Conservation (phyloP, 2,329 filamentous ascomycete species). For the Huntiella savannae region DNA sequence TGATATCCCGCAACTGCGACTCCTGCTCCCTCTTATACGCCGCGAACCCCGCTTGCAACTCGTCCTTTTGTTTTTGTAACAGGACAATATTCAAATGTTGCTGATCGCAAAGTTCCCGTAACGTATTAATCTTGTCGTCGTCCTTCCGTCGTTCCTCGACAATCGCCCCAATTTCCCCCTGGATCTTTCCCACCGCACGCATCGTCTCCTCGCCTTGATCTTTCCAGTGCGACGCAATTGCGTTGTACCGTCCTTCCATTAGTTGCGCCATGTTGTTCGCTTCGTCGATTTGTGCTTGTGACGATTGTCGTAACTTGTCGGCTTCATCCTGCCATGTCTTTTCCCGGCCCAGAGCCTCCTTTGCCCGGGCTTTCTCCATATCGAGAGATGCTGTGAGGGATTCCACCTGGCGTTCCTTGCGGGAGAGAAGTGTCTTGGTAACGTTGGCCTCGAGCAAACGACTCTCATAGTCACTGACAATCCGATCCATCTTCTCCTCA, state of each 20-base stretch:
- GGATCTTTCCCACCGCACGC: constrained; percentile 28
- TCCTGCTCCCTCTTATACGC: constrained; percentile 47
- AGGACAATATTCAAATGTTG: constrained; percentile 49
- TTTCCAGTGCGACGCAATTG: constrained; percentile 46
- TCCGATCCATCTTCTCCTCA: constrained; percentile 52
- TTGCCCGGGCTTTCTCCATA: constrained; percentile 41
- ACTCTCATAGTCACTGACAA: constrained; percentile 49
- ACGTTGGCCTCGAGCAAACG: constrained; percentile 50
- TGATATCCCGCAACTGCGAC: constrained; percentile 38
- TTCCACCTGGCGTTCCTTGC: constrained; percentile 58
- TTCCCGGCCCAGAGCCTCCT: constrained; percentile 40
- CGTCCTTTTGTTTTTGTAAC: constrained; percentile 40
- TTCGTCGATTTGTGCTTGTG: constrained; percentile 44
- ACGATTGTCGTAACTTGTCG: constrained; percentile 39
- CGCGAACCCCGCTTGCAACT: constrained; percentile 40
- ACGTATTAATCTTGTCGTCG: constrained; percentile 41
- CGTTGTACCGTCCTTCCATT: constrained; percentile 51
- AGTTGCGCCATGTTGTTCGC: constrained; percentile 45
- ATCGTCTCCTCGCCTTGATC: constrained; percentile 45
- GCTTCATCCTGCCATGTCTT: constrained; percentile 42
- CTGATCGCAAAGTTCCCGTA: constrained; percentile 54
- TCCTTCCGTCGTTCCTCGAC: constrained; percentile 37
- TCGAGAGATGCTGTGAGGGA: constrained; percentile 45
- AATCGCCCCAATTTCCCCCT: constrained; percentile 33
- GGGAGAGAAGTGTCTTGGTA: constrained; percentile 48